Evolutionary conservation across 371 early-diverging fungal genomes (phyloP).

Genomic region (Apophysomyces ossiformis): DNA sequence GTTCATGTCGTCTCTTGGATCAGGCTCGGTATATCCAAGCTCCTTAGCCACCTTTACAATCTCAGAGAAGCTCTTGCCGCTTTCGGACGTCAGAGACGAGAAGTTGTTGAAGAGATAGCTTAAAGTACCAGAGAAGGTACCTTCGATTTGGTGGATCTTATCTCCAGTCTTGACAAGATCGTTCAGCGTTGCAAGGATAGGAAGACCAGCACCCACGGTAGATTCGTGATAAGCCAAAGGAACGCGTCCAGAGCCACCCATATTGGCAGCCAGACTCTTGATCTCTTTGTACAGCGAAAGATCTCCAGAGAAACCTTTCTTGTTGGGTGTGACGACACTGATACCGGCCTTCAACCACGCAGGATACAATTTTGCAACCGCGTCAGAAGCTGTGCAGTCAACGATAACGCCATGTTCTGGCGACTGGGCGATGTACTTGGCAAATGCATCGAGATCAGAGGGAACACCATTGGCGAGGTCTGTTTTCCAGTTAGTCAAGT

Average conservation of each 20-base stretch:
- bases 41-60: constrained; percentile 90
- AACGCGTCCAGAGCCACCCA: constrained; percentile 32
- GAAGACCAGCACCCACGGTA: constrained; percentile 98
- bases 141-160: constrained; percentile 89
- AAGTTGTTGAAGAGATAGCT: constrained; percentile 96
- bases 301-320: constrained; percentile 91
- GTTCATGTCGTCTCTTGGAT: constrained; percentile 97
- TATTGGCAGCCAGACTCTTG: constrained; percentile 50
- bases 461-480: constrained; percentile 28
- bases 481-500: constrained; percentile 38
- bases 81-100: constrained; percentile 58
- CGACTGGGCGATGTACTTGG: constrained; percentile 54
- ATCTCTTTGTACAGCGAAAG: constrained; percentile 76
- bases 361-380: constrained; percentile 83
- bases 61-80: constrained; percentile 77
- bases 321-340: constrained; percentile 96
- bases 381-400: constrained; percentile 90
- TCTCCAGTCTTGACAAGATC: constrained; percentile 94
- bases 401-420: constrained; percentile 71
- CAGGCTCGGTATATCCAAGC: constrained; percentile 97
- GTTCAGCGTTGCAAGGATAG: constrained; percentile 88
- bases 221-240: constrained; percentile 88
- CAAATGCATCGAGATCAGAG: constrained; percentile 57
- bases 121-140: constrained; percentile 96
- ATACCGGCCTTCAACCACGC: constrained; percentile 79